phyloP scores from a whole-genome alignment of 2,329 filamentous ascomycete species.

The Pyrenophora seminiperda region DNA sequence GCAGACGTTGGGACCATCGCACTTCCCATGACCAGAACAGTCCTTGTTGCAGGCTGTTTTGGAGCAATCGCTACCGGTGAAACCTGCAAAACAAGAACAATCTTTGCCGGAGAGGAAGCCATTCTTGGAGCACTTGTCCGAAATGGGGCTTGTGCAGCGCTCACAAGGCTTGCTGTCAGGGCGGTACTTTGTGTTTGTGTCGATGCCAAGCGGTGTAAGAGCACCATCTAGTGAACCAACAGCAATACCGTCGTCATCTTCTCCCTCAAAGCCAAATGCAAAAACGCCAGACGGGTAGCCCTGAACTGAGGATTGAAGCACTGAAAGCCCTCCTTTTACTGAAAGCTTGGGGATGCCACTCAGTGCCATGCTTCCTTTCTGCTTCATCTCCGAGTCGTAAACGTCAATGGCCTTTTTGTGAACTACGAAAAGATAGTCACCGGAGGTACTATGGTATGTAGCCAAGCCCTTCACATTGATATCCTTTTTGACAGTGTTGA shows the following conservation, averaged over 20 bases:
- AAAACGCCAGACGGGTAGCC: slow-evolving; percentile 25
- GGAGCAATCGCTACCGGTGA: slow-evolving; percentile 30
- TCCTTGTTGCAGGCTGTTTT: slow-evolving; percentile 27
- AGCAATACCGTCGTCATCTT: slow-evolving; percentile 30
- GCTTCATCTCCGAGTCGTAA: slow-evolving; percentile 23
- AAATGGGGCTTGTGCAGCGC: slow-evolving; percentile 21
- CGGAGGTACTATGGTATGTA: slow-evolving; percentile 23
- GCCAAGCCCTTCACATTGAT: slow-evolving; percentile 31
- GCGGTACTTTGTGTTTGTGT: slow-evolving; percentile 26
- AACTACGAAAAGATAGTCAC: slow-evolving; percentile 33
- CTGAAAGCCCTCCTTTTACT: slow-evolving; percentile 34
- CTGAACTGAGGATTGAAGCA: slow-evolving; percentile 25
- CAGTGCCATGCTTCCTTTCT: slow-evolving; percentile 24
- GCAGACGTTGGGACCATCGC: slow-evolving; percentile 34
- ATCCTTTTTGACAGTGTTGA: slow-evolving; percentile 22
- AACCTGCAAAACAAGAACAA: slow-evolving; percentile 37
- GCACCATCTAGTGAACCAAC: slow-evolving; percentile 26
- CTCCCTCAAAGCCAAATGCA: slow-evolving; percentile 36
- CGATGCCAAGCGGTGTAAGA: slow-evolving; percentile 23
- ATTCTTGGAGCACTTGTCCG: slow-evolving; percentile 28
- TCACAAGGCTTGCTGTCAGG: slow-evolving; percentile 26
- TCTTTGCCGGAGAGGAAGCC: slow-evolving; percentile 17
- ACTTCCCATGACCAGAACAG: slow-evolving; percentile 36
- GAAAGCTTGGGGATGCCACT: slow-evolving; percentile 32
- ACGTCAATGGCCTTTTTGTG: slow-evolving; percentile 33